These are phyloP conservation scores for Beauveria australis DNA, from an alignment of 2,329 filamentous ascomycete genomes.

Conservation along the genomic window DNA sequence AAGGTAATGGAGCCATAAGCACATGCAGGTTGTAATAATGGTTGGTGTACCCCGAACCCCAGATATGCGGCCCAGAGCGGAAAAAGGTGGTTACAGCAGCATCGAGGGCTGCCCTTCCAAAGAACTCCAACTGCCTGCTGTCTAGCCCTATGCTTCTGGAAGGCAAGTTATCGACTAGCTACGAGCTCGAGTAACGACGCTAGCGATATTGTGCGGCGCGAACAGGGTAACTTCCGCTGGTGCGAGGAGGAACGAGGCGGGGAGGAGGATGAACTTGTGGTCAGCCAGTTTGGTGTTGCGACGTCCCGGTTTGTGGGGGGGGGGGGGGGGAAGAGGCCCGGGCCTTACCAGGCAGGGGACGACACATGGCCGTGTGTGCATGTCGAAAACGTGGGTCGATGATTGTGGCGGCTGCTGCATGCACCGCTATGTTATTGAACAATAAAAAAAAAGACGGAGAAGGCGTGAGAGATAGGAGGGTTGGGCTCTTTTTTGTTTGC, in stretches of 20 bases:
- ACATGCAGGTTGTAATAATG: conserved; percentile 1
- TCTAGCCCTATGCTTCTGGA: not conserved
- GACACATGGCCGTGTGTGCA: too few species aligned
- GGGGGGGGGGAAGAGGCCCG: not conserved
- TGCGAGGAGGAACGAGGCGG: conserved; percentile 5
- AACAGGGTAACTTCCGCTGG: conserved; percentile 9
- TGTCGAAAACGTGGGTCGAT: too few species aligned
- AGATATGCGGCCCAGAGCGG: not conserved
- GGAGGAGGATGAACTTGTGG: too few species aligned
- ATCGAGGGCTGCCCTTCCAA: not conserved
- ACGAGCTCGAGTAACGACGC: not conserved
- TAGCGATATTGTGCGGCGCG: not conserved
- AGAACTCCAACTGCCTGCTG: too few species aligned
- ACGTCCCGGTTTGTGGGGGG: not conserved
- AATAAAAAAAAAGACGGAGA: too few species aligned
- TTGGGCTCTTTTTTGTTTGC: not conserved
- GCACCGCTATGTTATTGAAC: not conserved
- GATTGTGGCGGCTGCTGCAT: not conserved
- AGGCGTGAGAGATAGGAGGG: too few species aligned
- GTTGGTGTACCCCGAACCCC: conserved; percentile 6
- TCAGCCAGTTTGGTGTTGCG: not conserved
- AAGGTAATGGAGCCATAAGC: not conserved
- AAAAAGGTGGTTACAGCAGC: conserved; percentile 7
- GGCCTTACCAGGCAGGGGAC: too few species aligned
- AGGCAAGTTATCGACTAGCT: not conserved